Conservation (phyloP, 2,329 filamentous ascomycete genomes). For the Microdochium paspali region DNA sequence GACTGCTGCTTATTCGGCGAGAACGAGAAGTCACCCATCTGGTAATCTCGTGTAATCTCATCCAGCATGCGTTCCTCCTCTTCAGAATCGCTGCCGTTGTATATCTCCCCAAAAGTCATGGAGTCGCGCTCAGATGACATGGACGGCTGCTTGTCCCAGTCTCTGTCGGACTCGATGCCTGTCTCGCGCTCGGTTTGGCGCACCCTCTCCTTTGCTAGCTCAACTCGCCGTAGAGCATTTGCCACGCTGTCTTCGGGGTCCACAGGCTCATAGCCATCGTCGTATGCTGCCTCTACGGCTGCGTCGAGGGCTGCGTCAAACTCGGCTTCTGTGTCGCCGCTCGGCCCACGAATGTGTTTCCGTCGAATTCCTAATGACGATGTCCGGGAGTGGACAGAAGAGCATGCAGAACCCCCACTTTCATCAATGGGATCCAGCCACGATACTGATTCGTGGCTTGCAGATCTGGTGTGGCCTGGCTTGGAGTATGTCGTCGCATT, state of each 20-base stretch:
- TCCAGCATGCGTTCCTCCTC: conserved; percentile 72
- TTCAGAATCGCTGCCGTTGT: conserved; percentile 56
- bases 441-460: conserved; percentile 73
- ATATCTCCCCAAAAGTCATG: conserved; percentile 44
- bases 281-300: conserved; percentile 91
- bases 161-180: conserved; percentile 48
- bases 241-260: conserved; percentile 35
- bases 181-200: conserved; percentile 65
- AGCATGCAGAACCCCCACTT: conserved; percentile 69
- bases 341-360: conserved; percentile 59
- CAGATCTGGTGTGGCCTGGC: conserved; percentile 37
- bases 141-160: conserved; percentile 43
- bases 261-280: conserved; percentile 77
- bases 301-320: conserved; percentile 93
- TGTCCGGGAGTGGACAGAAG: conserved; percentile 72
- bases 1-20: conserved; percentile 46
- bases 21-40: conserved; percentile 75
- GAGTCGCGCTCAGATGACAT: conserved; percentile 29
- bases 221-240: conserved; percentile 56
- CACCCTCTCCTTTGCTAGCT: conserved; percentile 67
- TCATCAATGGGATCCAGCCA: conserved; percentile 95
- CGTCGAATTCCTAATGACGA: conserved; percentile 60
- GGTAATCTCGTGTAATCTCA: conserved; percentile 77
- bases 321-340: conserved; percentile 72
- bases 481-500: not conserved